Evolutionary conservation across 1,139 yeast genomes (phyloP).

Genomic region (Arxiozyma slooffiae): DNA sequence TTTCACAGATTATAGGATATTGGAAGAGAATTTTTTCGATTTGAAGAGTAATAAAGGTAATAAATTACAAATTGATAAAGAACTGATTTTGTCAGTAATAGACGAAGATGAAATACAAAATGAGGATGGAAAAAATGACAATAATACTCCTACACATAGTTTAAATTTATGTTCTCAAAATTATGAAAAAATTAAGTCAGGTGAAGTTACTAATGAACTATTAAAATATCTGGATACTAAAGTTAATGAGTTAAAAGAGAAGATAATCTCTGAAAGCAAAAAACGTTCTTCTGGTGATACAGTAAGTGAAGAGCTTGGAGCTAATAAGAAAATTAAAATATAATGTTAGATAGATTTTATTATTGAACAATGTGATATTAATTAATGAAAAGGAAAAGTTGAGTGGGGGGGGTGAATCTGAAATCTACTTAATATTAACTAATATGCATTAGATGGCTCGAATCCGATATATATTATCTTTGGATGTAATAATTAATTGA

Average conservation of each 20-base stretch:
- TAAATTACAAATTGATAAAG: constrained; percentile 20
- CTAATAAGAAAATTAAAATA: not conserved
- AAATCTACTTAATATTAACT: too few species aligned
- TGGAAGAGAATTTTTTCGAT: constrained; percentile 30
- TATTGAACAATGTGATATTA: not conserved
- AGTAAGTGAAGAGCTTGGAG: not conserved
- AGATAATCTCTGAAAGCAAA: constrained; percentile 16
- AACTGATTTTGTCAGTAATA: constrained; percentile 19
- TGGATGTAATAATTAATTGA: not conserved
- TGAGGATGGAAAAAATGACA: not conserved
- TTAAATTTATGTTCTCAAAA: constrained; percentile 11
- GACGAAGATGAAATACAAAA: constrained; percentile 16
- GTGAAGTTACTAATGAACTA: constrained; percentile 25
- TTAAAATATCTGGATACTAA: constrained; percentile 24
- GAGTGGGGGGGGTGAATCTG: not conserved
- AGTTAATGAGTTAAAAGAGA: constrained; percentile 20
- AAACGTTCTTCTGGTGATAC: constrained; percentile 8
- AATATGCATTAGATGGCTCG: not conserved
- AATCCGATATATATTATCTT: too few species aligned
- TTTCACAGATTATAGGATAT: constrained; percentile 24
- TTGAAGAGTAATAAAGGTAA: constrained; percentile 30
- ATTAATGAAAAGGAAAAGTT: not conserved
- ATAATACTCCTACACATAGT: not conserved
- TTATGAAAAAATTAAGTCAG: constrained; percentile 23
- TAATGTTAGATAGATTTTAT: not conserved